Base-by-base conservation (phyloP, 768 basidiomycete species). In the Tylopilus sp. region DNA sequence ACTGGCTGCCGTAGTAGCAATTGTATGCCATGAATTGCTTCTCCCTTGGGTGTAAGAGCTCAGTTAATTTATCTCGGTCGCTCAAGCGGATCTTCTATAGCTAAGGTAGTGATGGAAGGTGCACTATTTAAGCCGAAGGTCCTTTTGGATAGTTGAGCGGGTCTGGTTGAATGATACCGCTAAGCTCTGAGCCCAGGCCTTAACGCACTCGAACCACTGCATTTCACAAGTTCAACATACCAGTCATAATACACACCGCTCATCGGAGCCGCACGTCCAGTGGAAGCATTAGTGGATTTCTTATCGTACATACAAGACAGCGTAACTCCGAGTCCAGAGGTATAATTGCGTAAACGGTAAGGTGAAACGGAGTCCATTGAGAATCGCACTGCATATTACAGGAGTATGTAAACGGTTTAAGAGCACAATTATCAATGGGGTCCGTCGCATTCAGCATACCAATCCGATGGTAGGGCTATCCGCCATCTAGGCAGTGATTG, bases 401-500 rank as follows among this genome's bases (percentile, higher is more conserved):
- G 30, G 33, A 28, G 25, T 51, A 47, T 47, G 1, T 33, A 48
- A 39, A 44, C 12, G 17, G n/a, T 26, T 47, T 45, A 23, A 11
- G 18, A 28, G 22, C 28, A 50, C 22, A 36, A 20, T 21, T 36
- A 36, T n/a, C n/a, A 18, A 36, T n/a, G n/a, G n/a, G n/a, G 18
- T 18, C n/a, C n/a, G 8, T 36, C 36, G 18, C 36, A 9, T 18
- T 36, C 36, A 18, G n/a, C n/a, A n/a, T 30, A 23, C 23, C 6
- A 47, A 31, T 44, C 26, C 41, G 30, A 38, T 6, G 7, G 8
- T 7, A 43, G 18, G 4, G 2, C 2, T 33, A 33, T 28, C 44
- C 39, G 36, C 31, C 2, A 10, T 15, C 56, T 61, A 66, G 5
- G 53, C 56, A 20, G 41, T 33, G 35, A 51, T 4, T 18, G 55